Percentiles rank a stretch among this genome's conserved stretches.
phyloP scores from a whole-genome alignment of 768 basidiomycete genomes.

The Asterophora parasitica region DNA sequence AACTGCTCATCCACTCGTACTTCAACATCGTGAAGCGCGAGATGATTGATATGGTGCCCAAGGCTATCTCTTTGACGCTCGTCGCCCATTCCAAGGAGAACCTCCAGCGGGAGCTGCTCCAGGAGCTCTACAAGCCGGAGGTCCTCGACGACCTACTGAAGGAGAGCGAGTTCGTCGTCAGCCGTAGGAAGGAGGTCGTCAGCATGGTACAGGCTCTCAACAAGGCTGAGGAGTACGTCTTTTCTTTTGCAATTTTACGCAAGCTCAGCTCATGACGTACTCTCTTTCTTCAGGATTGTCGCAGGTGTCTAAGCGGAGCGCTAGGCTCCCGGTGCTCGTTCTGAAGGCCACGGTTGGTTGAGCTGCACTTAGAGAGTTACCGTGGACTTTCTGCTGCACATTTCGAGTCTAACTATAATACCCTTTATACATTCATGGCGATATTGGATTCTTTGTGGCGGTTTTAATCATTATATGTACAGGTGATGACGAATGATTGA shows the following conservation, averaged over 20 bases:
- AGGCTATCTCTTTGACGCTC: constrained; percentile 87
- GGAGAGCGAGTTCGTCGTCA: constrained; percentile 87
- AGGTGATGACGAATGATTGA: not conserved
- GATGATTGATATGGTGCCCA: constrained; percentile 99
- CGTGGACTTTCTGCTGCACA: constrained; percentile 16
- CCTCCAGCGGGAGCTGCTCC: constrained; percentile 88
- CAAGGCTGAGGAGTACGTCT: constrained; percentile 90
- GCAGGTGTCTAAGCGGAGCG: constrained; percentile 45
- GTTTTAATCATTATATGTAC: constrained; percentile 7
- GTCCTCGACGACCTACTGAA: constrained; percentile 93
- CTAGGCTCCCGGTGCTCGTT: constrained; percentile 2
- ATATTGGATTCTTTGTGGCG: constrained; percentile 15
- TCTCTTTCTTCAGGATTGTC: constrained; percentile 43
- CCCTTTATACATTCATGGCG: constrained; percentile 22
- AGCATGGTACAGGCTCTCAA: constrained; percentile 92
- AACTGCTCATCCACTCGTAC: constrained; percentile 93
- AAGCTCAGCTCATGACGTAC: constrained; percentile 1
- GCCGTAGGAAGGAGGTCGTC: constrained; percentile 89
- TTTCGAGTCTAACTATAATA: constrained; percentile 23
- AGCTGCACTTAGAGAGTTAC: constrained; percentile 11
- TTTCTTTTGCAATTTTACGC: constrained; percentile 3
- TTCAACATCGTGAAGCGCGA: constrained; percentile 98
- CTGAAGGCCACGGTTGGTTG: constrained; percentile 8
- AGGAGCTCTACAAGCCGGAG: constrained; percentile 96
- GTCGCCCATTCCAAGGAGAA: constrained; percentile 93